Base-by-base conservation (phyloP, 768 basidiomycete species). In the Pulveroboletus sp. region DNA sequence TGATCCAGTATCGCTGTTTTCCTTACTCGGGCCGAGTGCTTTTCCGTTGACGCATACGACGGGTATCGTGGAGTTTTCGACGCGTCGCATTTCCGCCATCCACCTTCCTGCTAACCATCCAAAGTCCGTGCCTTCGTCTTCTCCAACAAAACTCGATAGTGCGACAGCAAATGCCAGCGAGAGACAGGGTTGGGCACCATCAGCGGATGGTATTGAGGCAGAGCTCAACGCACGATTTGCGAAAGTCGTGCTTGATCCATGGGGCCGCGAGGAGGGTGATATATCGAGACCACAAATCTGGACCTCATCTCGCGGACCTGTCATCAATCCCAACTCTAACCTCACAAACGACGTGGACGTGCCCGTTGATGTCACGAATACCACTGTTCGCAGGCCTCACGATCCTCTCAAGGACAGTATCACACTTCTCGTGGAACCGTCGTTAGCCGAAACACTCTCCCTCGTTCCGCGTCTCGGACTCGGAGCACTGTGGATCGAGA, bases 401-500 rank as follows among this genome's bases (percentile, higher is more conserved):
- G 69, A 82, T 54, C 79, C 79, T 5, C 68, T 71, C 42, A 73
- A 70, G 49, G 83, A 87, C 51, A 75, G 71, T 32, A 84, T 90
- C 60, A 75, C 72, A 14, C 69, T 87, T 9, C 72, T 86, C 18
- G 68, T 87, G 11, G 72, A 77, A 35, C 74, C 77, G 6, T 65
- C 66, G 7, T 57, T 73, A 0, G 61, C 77, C 8, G 69, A 75
- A 1, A 65, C 67, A 33, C 57, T 86, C 33, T 57, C 62, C 3
- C 58, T 62, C 0, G 63, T 55, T 5, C 67, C 73, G 6, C 82
- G 84, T 5, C 76, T 88, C 71, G 83, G 82, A 1, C 55, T 89
- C 13, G 76, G 75, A 4, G 84, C 78, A 17, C 78, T 81, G 40
- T 89, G 81, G 79, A 78, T 88, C 18, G 85, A 90, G 67, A 71